A percentile compares a stretch with the other conserved stretches of the same genome.
Evolutionary conservation across 768 basidiomycete species (phyloP).

Genomic region (Dictyophora rubrovolvata): DNA sequence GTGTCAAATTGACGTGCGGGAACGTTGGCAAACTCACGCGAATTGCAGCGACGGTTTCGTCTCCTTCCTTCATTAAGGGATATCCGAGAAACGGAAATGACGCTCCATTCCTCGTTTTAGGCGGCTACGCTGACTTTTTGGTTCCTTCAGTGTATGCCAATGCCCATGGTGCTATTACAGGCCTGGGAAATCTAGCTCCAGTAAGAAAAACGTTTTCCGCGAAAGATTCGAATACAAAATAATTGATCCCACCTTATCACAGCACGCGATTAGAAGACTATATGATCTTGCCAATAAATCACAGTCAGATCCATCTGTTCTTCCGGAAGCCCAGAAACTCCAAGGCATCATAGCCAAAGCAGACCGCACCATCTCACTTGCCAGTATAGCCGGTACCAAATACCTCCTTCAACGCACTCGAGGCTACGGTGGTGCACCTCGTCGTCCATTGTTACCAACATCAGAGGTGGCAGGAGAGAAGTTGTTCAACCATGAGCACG

Average conservation of each 20-base stretch:
- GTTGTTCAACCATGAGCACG: slow-evolving; percentile 66
- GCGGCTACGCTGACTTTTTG: slow-evolving; percentile 80
- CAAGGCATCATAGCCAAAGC: slow-evolving; percentile 76
- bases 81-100: slow-evolving; percentile 60
- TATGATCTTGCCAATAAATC: slow-evolving; percentile 54
- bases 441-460: slow-evolving; percentile 67
- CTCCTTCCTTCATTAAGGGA: slow-evolving; percentile 39
- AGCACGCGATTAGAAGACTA: slow-evolving; percentile 52
- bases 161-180: slow-evolving; percentile 84
- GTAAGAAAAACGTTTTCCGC: slow-evolving; percentile 28
- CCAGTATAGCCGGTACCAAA: slow-evolving; percentile 78
- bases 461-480: slow-evolving; percentile 42
- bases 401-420: slow-evolving; percentile 60
- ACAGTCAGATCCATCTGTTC: slow-evolving; percentile 40
- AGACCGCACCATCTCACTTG: slow-evolving; percentile 70
- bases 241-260: slow-evolving; percentile 3
- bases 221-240: not conserved
- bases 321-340: slow-evolving; percentile 59
- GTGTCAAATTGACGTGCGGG: slow-evolving; percentile 91
- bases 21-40: slow-evolving; percentile 88
- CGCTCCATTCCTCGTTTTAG: slow-evolving; percentile 74
- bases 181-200: slow-evolving; percentile 76
- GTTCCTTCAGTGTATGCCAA: slow-evolving; percentile 61
- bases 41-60: slow-evolving; percentile 59
- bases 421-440: slow-evolving; percentile 75